phyloP scores from a whole-genome alignment of 352 stramenopile genomes.

The Pythium oligandrum region DNA sequence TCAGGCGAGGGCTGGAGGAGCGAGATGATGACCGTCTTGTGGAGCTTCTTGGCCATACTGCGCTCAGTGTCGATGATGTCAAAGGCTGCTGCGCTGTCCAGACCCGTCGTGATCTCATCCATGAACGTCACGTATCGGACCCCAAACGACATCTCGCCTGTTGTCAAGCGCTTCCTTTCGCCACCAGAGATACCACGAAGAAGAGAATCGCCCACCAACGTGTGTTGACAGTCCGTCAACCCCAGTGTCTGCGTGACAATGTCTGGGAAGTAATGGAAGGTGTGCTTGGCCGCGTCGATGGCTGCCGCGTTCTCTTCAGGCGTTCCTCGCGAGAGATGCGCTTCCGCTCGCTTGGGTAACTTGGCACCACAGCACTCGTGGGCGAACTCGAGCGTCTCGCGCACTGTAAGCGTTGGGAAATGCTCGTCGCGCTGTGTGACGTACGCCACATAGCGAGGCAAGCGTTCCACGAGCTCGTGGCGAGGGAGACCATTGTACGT shows the following conservation, averaged over 20 bases:
- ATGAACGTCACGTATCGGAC: slow-evolving; percentile 72
- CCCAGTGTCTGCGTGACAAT: slow-evolving; percentile 49
- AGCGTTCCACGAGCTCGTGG: slow-evolving; percentile 23
- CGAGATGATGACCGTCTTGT: slow-evolving; percentile 62
- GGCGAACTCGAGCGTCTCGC: slow-evolving; percentile 52
- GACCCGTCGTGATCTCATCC: slow-evolving; percentile 72
- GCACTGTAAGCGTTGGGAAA: slow-evolving; percentile 43
- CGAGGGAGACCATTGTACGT: slow-evolving; percentile 43
- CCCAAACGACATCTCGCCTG: slow-evolving; percentile 70
- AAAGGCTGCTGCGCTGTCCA: slow-evolving; percentile 49
- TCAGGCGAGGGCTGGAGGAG: slow-evolving; percentile 90
- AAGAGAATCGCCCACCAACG: slow-evolving; percentile 54
- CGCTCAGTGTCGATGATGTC: slow-evolving; percentile 49
- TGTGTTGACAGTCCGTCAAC: slow-evolving; percentile 50
- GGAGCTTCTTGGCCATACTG: slow-evolving; percentile 36
- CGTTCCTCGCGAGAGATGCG: slow-evolving; percentile 32
- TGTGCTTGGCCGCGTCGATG: slow-evolving; percentile 23
- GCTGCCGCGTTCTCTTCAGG: slow-evolving; percentile 38
- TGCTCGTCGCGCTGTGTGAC: slow-evolving; percentile 45
- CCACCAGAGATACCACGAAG: slow-evolving; percentile 56
- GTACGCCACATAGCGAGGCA: slow-evolving; percentile 49
- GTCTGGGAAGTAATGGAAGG: slow-evolving; percentile 49
- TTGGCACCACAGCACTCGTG: slow-evolving; percentile 45
- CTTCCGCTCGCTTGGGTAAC: slow-evolving; percentile 20
- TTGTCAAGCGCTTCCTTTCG: slow-evolving; percentile 61